Conservation (phyloP, 495 filamentous ascomycete species). For the Penicillium pulvis region DNA sequence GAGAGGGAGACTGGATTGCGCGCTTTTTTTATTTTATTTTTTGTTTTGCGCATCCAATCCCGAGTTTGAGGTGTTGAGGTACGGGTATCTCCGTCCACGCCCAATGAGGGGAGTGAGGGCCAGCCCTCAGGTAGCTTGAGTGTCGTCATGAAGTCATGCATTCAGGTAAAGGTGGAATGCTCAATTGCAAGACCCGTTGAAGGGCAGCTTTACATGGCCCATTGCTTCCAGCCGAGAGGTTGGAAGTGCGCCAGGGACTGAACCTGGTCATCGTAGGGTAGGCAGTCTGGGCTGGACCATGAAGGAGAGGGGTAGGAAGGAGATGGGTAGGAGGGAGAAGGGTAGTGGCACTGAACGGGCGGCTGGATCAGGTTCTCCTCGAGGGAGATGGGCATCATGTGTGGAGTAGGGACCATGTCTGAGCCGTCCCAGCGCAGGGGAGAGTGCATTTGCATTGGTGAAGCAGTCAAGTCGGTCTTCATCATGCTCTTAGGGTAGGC, state of each 20-base stretch:
- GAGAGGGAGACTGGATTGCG: background rate
- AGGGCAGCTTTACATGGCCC: conserved; percentile 30
- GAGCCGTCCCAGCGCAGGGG: conserved; percentile 39
- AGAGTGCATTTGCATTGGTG: conserved; percentile 40
- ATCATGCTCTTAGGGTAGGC: conserved; percentile 39
- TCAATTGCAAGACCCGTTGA: conserved; percentile 6
- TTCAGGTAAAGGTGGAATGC: conserved; percentile 1
- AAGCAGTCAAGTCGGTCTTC: conserved; percentile 39
- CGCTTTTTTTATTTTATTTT: conserved; percentile 8
- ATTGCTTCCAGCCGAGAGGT: conserved; percentile 35
- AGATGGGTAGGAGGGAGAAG: background rate
- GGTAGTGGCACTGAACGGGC: conserved; percentile 23
- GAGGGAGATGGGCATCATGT: conserved; percentile 38
- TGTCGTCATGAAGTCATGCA: conserved; percentile 3
- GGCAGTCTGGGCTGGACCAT: conserved; percentile 42
- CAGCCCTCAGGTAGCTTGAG: conserved; percentile 1
- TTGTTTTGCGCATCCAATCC: conserved; percentile 1
- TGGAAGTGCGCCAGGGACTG: conserved; percentile 32
- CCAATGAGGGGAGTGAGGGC: conserved; percentile 4
- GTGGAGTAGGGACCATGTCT: conserved; percentile 32
- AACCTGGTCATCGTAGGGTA: conserved; percentile 43
- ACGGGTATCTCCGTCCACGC: background rate
- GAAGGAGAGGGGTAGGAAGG: conserved; percentile 27
- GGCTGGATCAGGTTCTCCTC: conserved; percentile 41
- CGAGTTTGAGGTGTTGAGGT: background rate